phyloP scores from a whole-genome alignment of 768 basidiomycete genomes.

The Termitomyces sp. region DNA sequence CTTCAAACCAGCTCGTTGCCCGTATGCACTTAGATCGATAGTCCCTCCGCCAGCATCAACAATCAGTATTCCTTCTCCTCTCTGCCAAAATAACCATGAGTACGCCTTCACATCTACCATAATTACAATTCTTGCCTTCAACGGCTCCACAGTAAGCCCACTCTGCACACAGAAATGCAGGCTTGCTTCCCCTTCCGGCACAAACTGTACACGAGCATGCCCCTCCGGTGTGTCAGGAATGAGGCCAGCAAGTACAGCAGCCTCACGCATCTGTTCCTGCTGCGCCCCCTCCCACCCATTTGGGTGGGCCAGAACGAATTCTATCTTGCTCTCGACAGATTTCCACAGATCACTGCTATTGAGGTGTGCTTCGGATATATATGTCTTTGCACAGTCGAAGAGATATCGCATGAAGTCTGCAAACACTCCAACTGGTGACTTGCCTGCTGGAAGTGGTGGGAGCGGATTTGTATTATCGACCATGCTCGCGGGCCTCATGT shows the following conservation, averaged over 20 bases:
- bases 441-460: slow-evolving; percentile 38
- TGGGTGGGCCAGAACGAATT: slow-evolving; percentile 56
- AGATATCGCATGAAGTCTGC: slow-evolving; percentile 49
- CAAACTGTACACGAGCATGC: neutral
- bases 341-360: slow-evolving; percentile 34
- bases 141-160: neutral
- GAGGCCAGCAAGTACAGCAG: slow-evolving; percentile 47
- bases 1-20: slow-evolving; percentile 20
- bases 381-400: slow-evolving; percentile 35
- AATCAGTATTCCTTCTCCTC: slow-evolving; percentile 42
- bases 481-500: neutral
- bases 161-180: neutral
- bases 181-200: neutral
- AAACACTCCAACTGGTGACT: slow-evolving; percentile 37
- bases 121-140: neutral
- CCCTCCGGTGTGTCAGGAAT: slow-evolving; percentile 30
- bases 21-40: slow-evolving; percentile 54
- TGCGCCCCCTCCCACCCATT: slow-evolving; percentile 64
- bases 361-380: slow-evolving; percentile 33
- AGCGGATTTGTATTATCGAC: slow-evolving; percentile 2
- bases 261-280: slow-evolving; percentile 50
- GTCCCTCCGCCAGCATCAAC: slow-evolving; percentile 65
- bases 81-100: slow-evolving; percentile 20
- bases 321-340: slow-evolving; percentile 34
- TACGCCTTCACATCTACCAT: neutral